phyloP scores from a whole-genome alignment of 495 filamentous ascomycete genomes.

The Aspergillus asperescens region DNA sequence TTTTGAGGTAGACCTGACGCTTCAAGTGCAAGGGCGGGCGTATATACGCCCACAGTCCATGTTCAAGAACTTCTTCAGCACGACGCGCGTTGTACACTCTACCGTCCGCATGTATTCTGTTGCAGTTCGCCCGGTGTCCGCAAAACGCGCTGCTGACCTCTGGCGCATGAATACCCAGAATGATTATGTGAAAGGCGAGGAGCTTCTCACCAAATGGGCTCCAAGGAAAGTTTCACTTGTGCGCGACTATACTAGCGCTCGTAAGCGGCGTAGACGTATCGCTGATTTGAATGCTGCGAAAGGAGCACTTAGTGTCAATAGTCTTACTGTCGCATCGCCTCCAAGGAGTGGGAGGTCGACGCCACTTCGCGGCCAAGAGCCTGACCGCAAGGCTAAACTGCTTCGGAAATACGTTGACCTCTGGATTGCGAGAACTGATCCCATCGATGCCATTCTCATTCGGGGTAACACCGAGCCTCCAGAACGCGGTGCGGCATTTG shows the following conservation, averaged over 20 bases:
- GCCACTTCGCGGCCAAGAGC: conserved; percentile 40
- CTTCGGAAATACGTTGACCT: conserved; percentile 68
- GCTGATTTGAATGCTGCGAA: conserved; percentile 78
- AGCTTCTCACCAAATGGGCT: conserved; percentile 74
- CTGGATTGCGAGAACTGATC: conserved; percentile 74
- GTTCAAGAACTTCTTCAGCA: conserved; percentile 83
- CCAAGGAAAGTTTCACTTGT: conserved; percentile 86
- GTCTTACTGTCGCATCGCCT: conserved; percentile 30
- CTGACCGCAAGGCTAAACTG: conserved; percentile 51
- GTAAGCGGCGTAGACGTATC: conserved; percentile 62
- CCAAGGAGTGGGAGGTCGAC: conserved; percentile 37
- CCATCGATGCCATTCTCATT: conserved; percentile 63
- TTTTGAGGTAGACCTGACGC: conserved; percentile 71
- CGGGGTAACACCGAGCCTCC: conserved; percentile 75
- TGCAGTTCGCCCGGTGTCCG: conserved; percentile 76
- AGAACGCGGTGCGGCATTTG: conserved; percentile 53
- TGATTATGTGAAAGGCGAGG: conserved; percentile 93
- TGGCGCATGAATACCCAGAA: conserved; percentile 96
- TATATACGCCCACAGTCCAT: conserved; percentile 80
- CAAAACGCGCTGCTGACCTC: conserved; percentile 84
- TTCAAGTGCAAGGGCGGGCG: conserved; percentile 78
- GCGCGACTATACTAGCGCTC: conserved; percentile 67
- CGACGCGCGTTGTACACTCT: conserved; percentile 78
- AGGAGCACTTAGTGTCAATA: conserved; percentile 53
- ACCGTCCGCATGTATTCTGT: conserved; percentile 80